phyloP scores from a whole-genome alignment of 768 basidiomycete genomes.

The Pluteus cervinus region DNA sequence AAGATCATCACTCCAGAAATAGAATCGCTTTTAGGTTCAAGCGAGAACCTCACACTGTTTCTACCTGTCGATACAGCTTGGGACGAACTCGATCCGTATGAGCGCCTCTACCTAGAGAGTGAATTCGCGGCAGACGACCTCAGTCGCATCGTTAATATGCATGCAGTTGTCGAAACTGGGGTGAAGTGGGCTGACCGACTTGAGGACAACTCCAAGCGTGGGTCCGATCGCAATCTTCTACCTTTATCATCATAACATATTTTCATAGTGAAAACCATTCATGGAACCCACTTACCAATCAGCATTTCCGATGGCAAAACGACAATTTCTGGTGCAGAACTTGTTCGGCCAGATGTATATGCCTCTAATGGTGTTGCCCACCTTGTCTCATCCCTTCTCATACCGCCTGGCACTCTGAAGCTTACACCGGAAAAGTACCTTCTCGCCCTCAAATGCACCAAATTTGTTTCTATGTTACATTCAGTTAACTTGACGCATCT shows the following conservation, averaged over 20 bases:
- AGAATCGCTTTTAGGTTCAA: constrained; percentile 49
- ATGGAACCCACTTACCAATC: constrained; percentile 62
- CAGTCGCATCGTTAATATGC: constrained; percentile 70
- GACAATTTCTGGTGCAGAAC: constrained; percentile 48
- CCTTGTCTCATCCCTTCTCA: constrained; percentile 75
- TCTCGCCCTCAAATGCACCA: constrained; percentile 84
- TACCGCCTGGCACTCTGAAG: constrained; percentile 68
- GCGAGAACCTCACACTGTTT: constrained; percentile 80
- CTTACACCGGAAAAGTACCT: constrained; percentile 95
- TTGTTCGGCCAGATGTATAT: constrained; percentile 79
- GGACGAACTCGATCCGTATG: constrained; percentile 66
- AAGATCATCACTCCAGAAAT: constrained; percentile 64
- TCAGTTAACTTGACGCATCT: constrained; percentile 69
- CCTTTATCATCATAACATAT: constrained; percentile 8
- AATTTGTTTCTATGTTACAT: constrained; percentile 84
- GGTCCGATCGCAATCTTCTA: constrained; percentile 18
- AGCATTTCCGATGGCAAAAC: constrained; percentile 47
- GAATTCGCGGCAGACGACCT: constrained; percentile 81
- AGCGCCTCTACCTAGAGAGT: constrained; percentile 85
- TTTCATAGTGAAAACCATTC: constrained; percentile 60
- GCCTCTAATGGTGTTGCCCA: constrained; percentile 95
- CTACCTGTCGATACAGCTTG: constrained; percentile 85
- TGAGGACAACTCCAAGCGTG: constrained; percentile 43
- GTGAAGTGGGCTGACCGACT: constrained; percentile 71
- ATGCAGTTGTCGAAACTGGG: constrained; percentile 50